A percentile compares a stretch with the other conserved stretches of the same genome.
These are phyloP conservation scores for Hyaloscypha variabilis DNA, from an alignment of 495 filamentous ascomycete genomes.

Conservation along the genomic window DNA sequence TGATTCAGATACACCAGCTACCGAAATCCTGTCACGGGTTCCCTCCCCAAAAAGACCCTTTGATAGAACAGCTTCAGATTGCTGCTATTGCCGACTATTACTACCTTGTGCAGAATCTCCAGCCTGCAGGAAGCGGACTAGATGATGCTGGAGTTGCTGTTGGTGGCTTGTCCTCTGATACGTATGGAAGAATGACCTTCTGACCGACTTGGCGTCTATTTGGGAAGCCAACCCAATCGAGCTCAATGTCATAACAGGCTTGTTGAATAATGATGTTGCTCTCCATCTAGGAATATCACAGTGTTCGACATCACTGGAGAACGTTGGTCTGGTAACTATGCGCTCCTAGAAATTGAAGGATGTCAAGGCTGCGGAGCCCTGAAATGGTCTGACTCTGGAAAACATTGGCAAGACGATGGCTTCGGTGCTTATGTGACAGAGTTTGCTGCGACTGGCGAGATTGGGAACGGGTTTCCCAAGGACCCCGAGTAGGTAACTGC, in stretches of 20 bases:
- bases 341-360: conserved; percentile 45
- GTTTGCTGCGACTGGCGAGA: conserved; percentile 44
- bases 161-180: conserved; percentile 51
- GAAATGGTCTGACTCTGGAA: neutral
- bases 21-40: conserved; percentile 53
- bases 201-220: conserved; percentile 31
- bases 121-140: conserved; percentile 43
- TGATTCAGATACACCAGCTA: conserved; percentile 63
- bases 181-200: conserved; percentile 56
- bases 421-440: conserved; percentile 71
- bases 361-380: conserved; percentile 28
- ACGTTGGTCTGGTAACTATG: conserved; percentile 35
- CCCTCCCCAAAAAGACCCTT: conserved; percentile 57
- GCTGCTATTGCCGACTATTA: conserved; percentile 64
- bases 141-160: conserved; percentile 52
- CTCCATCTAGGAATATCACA: conserved; percentile 6
- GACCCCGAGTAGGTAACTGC: neutral
- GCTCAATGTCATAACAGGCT: neutral
- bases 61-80: conserved; percentile 63
- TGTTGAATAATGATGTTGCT: neutral
- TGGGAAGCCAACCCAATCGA: neutral
- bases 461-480: neutral
- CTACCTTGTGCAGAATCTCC: conserved; percentile 65
- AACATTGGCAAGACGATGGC: conserved; percentile 38
- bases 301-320: neutral